Evolutionary conservation across 2,329 filamentous ascomycete genomes (phyloP).

Genomic region (Seiridium cupressi): DNA sequence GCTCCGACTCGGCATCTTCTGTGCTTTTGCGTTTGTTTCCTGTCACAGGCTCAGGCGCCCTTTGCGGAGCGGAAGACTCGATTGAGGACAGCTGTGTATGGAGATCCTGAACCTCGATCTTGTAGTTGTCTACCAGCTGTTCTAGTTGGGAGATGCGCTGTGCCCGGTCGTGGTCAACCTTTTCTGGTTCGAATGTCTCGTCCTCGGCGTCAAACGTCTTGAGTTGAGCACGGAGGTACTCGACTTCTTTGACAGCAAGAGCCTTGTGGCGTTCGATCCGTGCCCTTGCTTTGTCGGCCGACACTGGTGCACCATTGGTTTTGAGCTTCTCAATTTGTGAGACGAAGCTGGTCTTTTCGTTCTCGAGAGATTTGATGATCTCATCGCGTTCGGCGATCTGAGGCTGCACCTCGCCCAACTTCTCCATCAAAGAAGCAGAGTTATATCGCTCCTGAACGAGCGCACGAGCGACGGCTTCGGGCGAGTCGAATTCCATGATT

Average conservation of each 20-base stretch:
- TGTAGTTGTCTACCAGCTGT: slow-evolving; percentile 82
- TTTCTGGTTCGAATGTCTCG: slow-evolving; percentile 77
- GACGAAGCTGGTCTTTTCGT: slow-evolving; percentile 63
- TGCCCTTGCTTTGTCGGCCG: slow-evolving; percentile 65
- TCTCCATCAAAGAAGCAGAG: slow-evolving; percentile 75
- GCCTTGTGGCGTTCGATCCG: slow-evolving; percentile 83
- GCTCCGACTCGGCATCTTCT: slow-evolving; percentile 62
- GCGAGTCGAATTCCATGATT: slow-evolving; percentile 77
- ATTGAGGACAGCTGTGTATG: slow-evolving; percentile 70
- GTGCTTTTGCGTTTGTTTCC: slow-evolving; percentile 65
- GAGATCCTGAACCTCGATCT: slow-evolving; percentile 71
- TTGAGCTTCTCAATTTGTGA: slow-evolving; percentile 72
- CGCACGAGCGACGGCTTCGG: slow-evolving; percentile 81
- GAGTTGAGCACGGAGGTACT: slow-evolving; percentile 89
- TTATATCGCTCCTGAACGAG: slow-evolving; percentile 81
- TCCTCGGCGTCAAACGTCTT: slow-evolving; percentile 88
- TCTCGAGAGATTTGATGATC: slow-evolving; percentile 68
- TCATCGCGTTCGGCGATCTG: slow-evolving; percentile 77
- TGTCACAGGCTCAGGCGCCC: slow-evolving; percentile 34
- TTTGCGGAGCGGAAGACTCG: slow-evolving; percentile 43
- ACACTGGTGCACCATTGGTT: slow-evolving; percentile 41
- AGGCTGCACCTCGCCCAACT: slow-evolving; percentile 74
- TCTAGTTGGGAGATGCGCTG: slow-evolving; percentile 80
- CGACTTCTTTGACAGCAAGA: slow-evolving; percentile 86
- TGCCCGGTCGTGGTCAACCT: slow-evolving; percentile 71